Evolutionary conservation across 1,139 yeast species (phyloP), one percentile per base, ranked within the genome.

Genomic region (Suhomyces coccinellae): DNA sequence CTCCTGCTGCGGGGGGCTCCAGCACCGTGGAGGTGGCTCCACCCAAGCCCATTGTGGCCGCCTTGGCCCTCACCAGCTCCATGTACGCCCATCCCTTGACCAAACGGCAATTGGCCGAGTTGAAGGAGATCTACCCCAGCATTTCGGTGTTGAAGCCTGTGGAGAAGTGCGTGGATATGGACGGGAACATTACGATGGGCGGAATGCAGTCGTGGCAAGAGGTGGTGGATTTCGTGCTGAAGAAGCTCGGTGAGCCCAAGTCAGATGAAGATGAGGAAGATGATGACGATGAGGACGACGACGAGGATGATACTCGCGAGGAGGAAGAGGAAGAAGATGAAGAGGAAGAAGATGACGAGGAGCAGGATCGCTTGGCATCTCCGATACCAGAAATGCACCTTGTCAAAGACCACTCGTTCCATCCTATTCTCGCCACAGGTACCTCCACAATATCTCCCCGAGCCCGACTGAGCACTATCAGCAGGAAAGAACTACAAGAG

Each of bases 41-140:
- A 20, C 24, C 66, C 6, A 64, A 64, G 47, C 63, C 67, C 12
- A 62, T 64, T 4, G 52, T 64, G 29, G 60, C 65, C 0, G 67
- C 65, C 6, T 51, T 64, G 36, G 67, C 67, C 1, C 55, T 64
- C 34, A 63, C 67, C 14, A 58, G 50, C 34, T 50, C 67, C 16
- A 64, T 64, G 68, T 64, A 64, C 48, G 46, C 67, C 3, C 69
- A 64, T 49, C 68, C 68, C 13, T 62, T 64, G 31, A 64, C 69
- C 17, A 58, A 58, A 44, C 46, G 52, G 31, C 69, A 64, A 43
- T 50, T 64, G 43, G 48, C 41, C 2, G 24, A 52, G 26, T 50
- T 64, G 27, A 63, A 60, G 41, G 67, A 64, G 45, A 56, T 58
- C 3, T 64, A 59, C 42, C 67, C 68, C 12, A 59, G 61, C 43